Evolutionary conservation across 2,329 filamentous ascomycete species (phyloP), one percentile per base, ranked within the genome.

Genomic region (Xylariales sp.): DNA sequence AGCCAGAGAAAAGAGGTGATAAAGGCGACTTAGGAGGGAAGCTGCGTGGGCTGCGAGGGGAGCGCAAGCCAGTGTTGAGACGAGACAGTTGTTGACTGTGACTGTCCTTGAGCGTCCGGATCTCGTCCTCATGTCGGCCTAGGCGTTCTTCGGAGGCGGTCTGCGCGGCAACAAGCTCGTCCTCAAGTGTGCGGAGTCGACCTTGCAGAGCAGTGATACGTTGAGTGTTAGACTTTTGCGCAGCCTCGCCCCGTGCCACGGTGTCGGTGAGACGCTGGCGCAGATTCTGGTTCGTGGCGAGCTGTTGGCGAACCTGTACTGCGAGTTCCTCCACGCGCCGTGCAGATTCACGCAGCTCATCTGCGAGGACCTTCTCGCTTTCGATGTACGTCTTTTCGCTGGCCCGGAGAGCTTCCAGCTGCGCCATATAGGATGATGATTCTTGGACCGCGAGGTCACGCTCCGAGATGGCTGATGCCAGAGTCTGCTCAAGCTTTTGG

Each of bases 111-210:
- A 97, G 67, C 16, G 75, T 69, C 14, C 77, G 69, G 25, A 95
- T 76, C 61, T 96, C 89, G 25, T 93, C 88, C 59, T 97, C 93
- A 55, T 96, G 89, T 33, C 81, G 82, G 29, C 78, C 68, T 40
- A 97, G 79, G 27, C 83, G 82, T 33, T 91, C 89, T 58, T 98
- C 93, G 1, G 88, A 91, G 15, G 85, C 78, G 40, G 88, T 83
- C 60, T 97, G 91, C 2, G 91, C 88, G 15, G 78, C 66, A 38
- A 94, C 73, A 16, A 98, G 77, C 51, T 84, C 79, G 44, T 97
- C 90, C 58, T 97, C 93, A 35, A 96, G 78, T 13, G 69, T 65
- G 52, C 85, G 88, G 40, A 98, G 81, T 41, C 82, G 84, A 44
- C 76, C 76, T 59, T 97, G 90, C 58, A 97, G 78, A 38, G 81